A percentile compares a stretch with the other conserved stretches of the same genome.
Evolutionary conservation across 169 alveolate species (phyloP).

Genomic region (Plasmodium relictum): DNA sequence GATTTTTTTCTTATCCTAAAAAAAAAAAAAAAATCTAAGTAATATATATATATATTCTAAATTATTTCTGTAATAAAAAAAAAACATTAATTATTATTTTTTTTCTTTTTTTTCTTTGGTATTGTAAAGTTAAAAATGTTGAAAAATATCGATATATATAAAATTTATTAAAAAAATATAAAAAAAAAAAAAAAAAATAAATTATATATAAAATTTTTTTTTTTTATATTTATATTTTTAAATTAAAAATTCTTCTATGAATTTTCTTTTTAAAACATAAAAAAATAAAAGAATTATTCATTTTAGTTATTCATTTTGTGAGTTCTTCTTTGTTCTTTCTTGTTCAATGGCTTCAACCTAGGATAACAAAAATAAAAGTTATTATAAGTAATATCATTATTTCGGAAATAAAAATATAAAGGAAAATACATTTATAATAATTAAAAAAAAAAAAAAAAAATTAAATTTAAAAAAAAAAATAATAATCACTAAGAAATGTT

Average conservation of each 20-base stretch:
- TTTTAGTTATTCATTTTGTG: constrained; percentile 37
- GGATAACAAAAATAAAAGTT: not conserved
- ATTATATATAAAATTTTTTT: not conserved
- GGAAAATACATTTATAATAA: not conserved
- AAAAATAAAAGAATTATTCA: constrained; percentile 18
- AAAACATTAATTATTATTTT: too few relatives aligned
- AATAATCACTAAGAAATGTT: not conserved
- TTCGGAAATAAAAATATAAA: not conserved
- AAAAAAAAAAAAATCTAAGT: too few relatives aligned
- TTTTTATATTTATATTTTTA: not conserved
- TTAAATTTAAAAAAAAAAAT: not conserved
- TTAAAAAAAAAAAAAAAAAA: not conserved
- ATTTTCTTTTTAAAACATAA: constrained; percentile 28
- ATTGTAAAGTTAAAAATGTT: too few relatives aligned
- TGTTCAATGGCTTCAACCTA: constrained; percentile 73
- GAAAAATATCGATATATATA: not conserved
- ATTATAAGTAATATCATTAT: not conserved
- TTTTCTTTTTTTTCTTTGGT: too few relatives aligned
- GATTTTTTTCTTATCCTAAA: too few relatives aligned
- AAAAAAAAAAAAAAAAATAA: constrained; percentile 20
- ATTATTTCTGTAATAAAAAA: too few relatives aligned
- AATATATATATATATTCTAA: too few relatives aligned
- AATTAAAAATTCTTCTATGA: not conserved
- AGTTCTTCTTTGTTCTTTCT: constrained; percentile 57
- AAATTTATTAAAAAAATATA: not conserved